Percentiles rank a stretch among this genome's conserved stretches.
Evolutionary conservation across 345 rosid species (phyloP).

Genomic region (Aurinia saxatilis): DNA sequence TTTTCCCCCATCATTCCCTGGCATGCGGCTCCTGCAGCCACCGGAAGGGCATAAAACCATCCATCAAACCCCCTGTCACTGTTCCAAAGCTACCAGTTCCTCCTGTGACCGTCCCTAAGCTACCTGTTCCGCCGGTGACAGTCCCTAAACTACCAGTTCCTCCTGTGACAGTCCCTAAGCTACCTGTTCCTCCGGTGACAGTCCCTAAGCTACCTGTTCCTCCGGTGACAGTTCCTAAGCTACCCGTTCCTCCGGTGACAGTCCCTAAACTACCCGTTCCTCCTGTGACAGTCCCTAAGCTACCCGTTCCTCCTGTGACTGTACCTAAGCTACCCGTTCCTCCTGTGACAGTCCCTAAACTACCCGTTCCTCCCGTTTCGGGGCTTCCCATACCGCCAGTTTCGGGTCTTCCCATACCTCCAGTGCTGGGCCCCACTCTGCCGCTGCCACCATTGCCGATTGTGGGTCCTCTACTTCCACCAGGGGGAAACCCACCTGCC

Average conservation of each 20-base stretch:
- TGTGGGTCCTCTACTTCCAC: constrained; percentile 30
- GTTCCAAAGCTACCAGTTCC: constrained; percentile 35
- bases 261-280: constrained; percentile 21
- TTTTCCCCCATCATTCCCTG: constrained; percentile 38
- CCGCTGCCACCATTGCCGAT: constrained; percentile 27
- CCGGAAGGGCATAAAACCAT: constrained; percentile 29
- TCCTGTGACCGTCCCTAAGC: constrained; percentile 29
- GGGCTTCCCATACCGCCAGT: neutral
- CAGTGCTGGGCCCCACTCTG: neutral
- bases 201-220: constrained; percentile 16
- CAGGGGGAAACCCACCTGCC: constrained; percentile 10
- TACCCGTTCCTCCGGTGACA: neutral
- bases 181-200: constrained; percentile 12
- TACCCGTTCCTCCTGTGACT: neutral
- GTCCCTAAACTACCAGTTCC: constrained; percentile 27
- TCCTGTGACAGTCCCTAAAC: neutral
- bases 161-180: neutral
- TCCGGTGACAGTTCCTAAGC: constrained; percentile 15
- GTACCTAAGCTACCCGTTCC: neutral
- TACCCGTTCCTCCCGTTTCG: neutral
- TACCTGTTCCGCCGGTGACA: constrained; percentile 27
- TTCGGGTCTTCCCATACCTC: constrained; percentile 14
- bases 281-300: neutral
- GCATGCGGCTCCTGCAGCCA: constrained; percentile 53
- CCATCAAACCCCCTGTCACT: constrained; percentile 31